Evolutionary conservation across 1,284 basidiomycete genomes (phyloP).

Genomic region (Cutaneotrichosporon spelunceum): DNA sequence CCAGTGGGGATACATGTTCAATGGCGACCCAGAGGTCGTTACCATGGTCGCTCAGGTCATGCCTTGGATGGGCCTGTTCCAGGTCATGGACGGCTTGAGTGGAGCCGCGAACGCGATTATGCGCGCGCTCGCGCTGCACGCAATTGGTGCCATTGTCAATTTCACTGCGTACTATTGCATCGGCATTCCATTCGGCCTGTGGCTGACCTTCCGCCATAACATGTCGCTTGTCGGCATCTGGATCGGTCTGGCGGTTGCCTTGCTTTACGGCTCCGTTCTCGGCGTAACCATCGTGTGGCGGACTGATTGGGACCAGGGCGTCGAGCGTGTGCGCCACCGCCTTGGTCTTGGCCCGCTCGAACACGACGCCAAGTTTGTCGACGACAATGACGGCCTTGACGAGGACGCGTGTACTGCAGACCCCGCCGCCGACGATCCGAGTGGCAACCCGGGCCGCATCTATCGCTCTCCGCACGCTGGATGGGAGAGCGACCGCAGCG

Average conservation of each 20-base stretch:
- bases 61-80: conserved; percentile 69
- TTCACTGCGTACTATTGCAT: conserved; percentile 55
- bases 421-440: not conserved
- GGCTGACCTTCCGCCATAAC: conserved; percentile 51
- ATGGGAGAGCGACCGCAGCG: conserved; percentile 2
- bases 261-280: conserved; percentile 49
- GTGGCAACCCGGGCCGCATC: conserved; percentile 2
- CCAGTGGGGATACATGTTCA: conserved; percentile 79
- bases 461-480: not conserved
- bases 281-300: conserved; percentile 49
- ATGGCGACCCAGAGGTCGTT: conserved; percentile 66
- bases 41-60: conserved; percentile 66
- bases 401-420: not conserved
- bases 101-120: conserved; percentile 72
- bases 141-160: conserved; percentile 54
- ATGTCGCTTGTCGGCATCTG: conserved; percentile 53
- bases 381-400: conserved; percentile 10
- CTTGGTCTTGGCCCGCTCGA: conserved; percentile 34
- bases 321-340: conserved; percentile 48
- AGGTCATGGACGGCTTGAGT: conserved; percentile 63
- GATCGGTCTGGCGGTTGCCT: conserved; percentile 53
- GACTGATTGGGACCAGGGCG: conserved; percentile 52
- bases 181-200: conserved; percentile 54
- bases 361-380: conserved; percentile 17
- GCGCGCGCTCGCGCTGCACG: conserved; percentile 67